Evolutionary conservation across 1,284 basidiomycete genomes (phyloP), one percentile per base, ranked within the genome.

Genomic region (Ustilago sp.): DNA sequence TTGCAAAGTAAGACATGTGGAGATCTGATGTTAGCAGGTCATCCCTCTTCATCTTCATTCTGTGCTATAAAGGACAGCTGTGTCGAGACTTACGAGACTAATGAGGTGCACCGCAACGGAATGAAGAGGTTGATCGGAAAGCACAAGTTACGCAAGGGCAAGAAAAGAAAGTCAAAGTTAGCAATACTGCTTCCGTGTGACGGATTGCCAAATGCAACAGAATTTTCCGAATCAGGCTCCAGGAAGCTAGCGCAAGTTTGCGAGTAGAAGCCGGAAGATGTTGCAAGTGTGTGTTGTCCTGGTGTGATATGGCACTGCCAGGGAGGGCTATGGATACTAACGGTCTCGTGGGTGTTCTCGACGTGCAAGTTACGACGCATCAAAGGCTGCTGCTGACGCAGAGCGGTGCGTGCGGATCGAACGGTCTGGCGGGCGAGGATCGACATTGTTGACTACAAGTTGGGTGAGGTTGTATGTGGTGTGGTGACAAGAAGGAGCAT

Each of bases 311-410:
- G 39, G 39, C 12, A 17, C 13, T 43, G 12, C 9, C 13, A 7
- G 9, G 7, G 9, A 17, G 13, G n/a, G 39, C 13, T 15, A 32
- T n/a, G 5, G 50, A 57, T 7, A 82, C 84, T 71, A 65, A 84
- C 84, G 38, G 72, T 84, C 59, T 84, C 80, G 62, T 73, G 67
- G 9, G 82, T 85, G 82, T 85, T 85, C 71, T 85, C 84, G 62
- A 85, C 65, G 83, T 85, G 84, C 13, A 80, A 51, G 58, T 71
- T 75, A 45, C 78, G 76, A 41, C 82, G 81, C 56, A 80, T 69
- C 39, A 74, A 12, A 41, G 74, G 80, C 60, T 72, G 74, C 57
- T 79, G 68, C 75, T 75, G 71, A 19, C 78, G 78, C 43, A 82
- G 39, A 63, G 75, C 79, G 57, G 73, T 64, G 57, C 80, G 80